A percentile compares a stretch with the other conserved stretches of the same genome.
Conservation (phyloP, 1,284 basidiomycete genomes). For the Polyporus tsugae region DNA sequence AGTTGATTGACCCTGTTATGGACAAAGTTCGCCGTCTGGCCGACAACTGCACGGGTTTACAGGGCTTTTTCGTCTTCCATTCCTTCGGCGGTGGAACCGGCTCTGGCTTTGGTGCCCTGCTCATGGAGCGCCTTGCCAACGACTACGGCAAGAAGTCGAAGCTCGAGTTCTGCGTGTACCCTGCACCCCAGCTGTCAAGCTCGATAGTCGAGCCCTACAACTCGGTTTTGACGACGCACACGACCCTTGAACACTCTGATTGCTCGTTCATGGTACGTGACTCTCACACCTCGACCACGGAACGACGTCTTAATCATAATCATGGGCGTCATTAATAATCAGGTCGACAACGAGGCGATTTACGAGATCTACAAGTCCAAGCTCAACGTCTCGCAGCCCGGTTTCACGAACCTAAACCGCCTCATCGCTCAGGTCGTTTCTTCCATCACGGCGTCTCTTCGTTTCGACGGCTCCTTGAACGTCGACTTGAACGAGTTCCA, state of each 20-base stretch:
- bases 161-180: conserved; percentile 99
- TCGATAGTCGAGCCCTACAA: conserved; percentile 99
- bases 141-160: conserved; percentile 99
- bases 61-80: conserved; percentile 99
- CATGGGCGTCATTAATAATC: not conserved
- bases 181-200: conserved; percentile 92
- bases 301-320: conserved; percentile 8
- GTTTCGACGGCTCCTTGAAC: conserved; percentile 98
- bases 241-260: conserved; percentile 98
- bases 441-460: conserved; percentile 95
- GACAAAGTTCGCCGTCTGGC: conserved; percentile 96
- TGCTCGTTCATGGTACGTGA: conserved; percentile 92
- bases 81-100: conserved; percentile 99
- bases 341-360: conserved; percentile 96
- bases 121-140: conserved; percentile 94
- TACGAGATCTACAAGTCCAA: conserved; percentile 99
- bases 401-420: conserved; percentile 95
- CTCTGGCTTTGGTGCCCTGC: conserved; percentile 97
- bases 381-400: conserved; percentile 87
- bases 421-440: conserved; percentile 99
- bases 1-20: conserved; percentile 92
- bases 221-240: conserved; percentile 98
- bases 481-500: conserved; percentile 99
- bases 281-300: conserved; percentile 7
- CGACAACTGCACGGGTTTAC: conserved; percentile 97